A percentile compares a stretch with the other conserved stretches of the same genome.
Evolutionary conservation across 2,329 filamentous ascomycete genomes (phyloP).

Genomic region (Xylariaceae sp.): DNA sequence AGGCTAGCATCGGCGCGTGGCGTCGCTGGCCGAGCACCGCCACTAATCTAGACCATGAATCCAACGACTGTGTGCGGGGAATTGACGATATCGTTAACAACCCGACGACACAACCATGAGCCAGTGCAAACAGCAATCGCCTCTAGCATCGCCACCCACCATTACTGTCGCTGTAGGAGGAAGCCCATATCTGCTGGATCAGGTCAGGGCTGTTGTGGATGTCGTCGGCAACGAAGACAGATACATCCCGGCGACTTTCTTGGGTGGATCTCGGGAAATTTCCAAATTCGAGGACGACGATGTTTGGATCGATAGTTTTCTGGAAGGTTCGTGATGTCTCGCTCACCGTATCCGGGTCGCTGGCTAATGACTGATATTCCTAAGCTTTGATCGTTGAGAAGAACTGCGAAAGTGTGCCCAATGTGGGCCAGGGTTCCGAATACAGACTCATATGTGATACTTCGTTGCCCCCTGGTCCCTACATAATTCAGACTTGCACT

Average conservation of each 20-base stretch:
- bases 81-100: too few relatives aligned
- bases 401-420: not conserved
- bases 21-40: too few relatives aligned
- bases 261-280: not conserved
- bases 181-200: conserved; percentile 1
- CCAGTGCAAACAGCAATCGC: not conserved
- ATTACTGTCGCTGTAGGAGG: not conserved
- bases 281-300: conserved; percentile 5
- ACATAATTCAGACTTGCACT: conserved; percentile 6
- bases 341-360: not conserved
- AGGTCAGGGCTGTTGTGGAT: conserved; percentile 1
- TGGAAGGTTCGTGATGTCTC: conserved; percentile 3
- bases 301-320: conserved; percentile 9
- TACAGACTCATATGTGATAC: not conserved
- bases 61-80: too few relatives aligned
- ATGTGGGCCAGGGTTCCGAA: too few relatives aligned
- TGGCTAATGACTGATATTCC: not conserved
- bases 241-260: conserved; percentile 1
- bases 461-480: conserved; percentile 4
- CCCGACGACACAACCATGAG: too few relatives aligned
- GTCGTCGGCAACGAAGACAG: conserved; percentile 1
- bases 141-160: not conserved
- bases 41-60: too few relatives aligned
- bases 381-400: not conserved
- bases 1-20: too few relatives aligned